A percentile compares a stretch with the other conserved stretches of the same genome.
Evolutionary conservation across 805 yeast species (phyloP).

Genomic region (Ogataea ganodermae): DNA sequence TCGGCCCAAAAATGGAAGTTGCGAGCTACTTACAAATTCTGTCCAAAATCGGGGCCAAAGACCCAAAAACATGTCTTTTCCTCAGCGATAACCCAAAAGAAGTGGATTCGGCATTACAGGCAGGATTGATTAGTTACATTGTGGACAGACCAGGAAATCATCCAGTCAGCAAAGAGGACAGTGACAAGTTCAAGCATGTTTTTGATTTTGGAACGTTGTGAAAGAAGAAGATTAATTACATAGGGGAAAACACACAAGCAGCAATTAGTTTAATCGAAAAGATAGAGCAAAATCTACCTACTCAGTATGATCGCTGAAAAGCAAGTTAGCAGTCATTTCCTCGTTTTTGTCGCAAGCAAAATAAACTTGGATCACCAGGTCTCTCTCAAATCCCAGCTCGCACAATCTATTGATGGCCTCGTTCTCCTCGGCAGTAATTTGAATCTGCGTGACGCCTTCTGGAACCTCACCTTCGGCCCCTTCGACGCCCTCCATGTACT

Average conservation of each 20-base stretch:
- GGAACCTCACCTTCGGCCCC: constrained; percentile 42
- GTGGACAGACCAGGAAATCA: constrained; percentile 80
- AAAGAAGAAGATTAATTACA: constrained; percentile 6
- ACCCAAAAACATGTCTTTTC: constrained; percentile 45
- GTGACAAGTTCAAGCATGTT: constrained; percentile 28
- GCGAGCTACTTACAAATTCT: constrained; percentile 63
- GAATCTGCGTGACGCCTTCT: constrained; percentile 52
- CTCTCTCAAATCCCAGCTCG: constrained; percentile 90
- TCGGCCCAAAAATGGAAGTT: constrained; percentile 67
- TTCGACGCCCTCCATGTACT: constrained; percentile 38
- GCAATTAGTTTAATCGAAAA: constrained; percentile 2
- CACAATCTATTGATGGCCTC: constrained; percentile 87
- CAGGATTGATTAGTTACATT: constrained; percentile 59
- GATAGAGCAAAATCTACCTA: constrained; percentile 5
- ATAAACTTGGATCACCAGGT: constrained; percentile 86
- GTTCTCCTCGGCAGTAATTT: constrained; percentile 78
- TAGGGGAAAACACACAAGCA: not conserved
- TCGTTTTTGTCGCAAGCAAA: constrained; percentile 98
- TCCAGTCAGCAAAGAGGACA: constrained; percentile 43
- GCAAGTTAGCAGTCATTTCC: constrained; percentile 91
- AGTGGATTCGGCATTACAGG: constrained; percentile 68
- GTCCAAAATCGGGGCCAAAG: constrained; percentile 12
- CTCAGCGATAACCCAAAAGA: constrained; percentile 81
- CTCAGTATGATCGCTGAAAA: constrained; percentile 61
- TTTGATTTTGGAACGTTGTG: constrained; percentile 33